Conservation (phyloP, 2,329 filamentous ascomycete genomes). For the Colletotrichum cordylinicola region DNA sequence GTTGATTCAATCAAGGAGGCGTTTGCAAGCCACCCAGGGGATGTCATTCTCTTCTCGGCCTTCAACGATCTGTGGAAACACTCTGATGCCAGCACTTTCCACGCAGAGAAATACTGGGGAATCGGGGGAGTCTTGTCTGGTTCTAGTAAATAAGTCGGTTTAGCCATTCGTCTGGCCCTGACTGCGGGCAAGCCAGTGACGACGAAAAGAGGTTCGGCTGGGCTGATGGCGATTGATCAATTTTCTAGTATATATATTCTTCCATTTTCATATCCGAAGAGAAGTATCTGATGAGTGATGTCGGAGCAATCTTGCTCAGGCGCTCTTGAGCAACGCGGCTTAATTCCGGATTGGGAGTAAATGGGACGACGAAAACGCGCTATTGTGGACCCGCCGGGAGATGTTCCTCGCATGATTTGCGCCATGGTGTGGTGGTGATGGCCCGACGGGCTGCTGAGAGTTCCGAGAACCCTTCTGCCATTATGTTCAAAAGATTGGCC, state of each 20-base stretch:
- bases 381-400: neutral
- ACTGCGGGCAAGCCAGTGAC: neutral
- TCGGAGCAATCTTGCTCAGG: neutral
- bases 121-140: slow-evolving; percentile 43
- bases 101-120: slow-evolving; percentile 81
- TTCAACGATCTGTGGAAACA: slow-evolving; percentile 84
- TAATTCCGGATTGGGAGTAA: neutral
- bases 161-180: neutral
- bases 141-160: slow-evolving; percentile 19
- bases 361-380: neutral
- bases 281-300: neutral
- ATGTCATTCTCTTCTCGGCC: slow-evolving; percentile 77
- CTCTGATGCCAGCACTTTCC: slow-evolving; percentile 65
- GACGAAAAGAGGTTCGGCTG: neutral
- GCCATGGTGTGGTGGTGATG: neutral
- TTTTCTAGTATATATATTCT: neutral
- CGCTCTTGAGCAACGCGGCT: neutral
- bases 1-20: slow-evolving; percentile 66
- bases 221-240: neutral
- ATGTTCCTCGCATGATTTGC: slow-evolving; percentile 4
- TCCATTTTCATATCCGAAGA: neutral
- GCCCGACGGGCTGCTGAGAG: neutral
- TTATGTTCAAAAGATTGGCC: neutral
- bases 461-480: neutral
- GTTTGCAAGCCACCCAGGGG: slow-evolving; percentile 55